Percentiles rank a stretch among this genome's conserved stretches.
Evolutionary conservation across 768 basidiomycete genomes (phyloP).

Genomic region (Cyathus striatus): DNA sequence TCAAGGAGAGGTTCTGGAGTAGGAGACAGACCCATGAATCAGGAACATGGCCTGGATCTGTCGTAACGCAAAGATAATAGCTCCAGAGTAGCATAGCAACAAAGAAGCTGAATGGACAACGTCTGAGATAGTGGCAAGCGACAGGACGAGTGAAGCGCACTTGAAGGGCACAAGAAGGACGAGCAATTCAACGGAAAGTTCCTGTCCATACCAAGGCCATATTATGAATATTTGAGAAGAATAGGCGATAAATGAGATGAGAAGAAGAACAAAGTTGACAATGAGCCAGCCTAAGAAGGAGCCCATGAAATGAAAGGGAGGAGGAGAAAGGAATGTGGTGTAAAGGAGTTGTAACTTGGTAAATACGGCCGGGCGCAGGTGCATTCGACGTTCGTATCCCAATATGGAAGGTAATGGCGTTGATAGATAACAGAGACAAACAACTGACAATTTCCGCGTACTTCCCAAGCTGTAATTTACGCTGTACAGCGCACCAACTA

Average conservation of each 20-base stretch:
- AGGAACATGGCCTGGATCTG: slow-evolving; percentile 85
- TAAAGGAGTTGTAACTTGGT: neutral
- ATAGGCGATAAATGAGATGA: slow-evolving; percentile 86
- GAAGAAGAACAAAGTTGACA: slow-evolving; percentile 62
- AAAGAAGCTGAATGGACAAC: slow-evolving; percentile 45
- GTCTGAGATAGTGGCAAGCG: slow-evolving; percentile 5
- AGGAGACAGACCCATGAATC: slow-evolving; percentile 59
- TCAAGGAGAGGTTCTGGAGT: neutral
- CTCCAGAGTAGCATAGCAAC: slow-evolving; percentile 82
- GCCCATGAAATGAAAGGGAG: slow-evolving; percentile 21
- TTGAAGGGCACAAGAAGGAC: slow-evolving; percentile 86
- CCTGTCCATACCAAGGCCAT: slow-evolving; percentile 87
- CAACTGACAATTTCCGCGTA: too few relatives aligned
- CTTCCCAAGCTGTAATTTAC: too few relatives aligned
- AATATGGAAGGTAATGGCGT: too few relatives aligned
- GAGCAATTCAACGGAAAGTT: slow-evolving; percentile 68
- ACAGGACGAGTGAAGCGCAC: slow-evolving; percentile 39
- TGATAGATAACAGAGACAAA: neutral
- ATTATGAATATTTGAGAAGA: slow-evolving; percentile 87
- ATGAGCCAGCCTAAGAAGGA: slow-evolving; percentile 52
- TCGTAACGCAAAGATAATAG: slow-evolving; percentile 78
- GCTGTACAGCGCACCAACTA: too few relatives aligned
- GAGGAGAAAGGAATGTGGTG: neutral
- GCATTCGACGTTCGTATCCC: too few relatives aligned
- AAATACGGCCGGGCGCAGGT: neutral